Percentiles rank a stretch among this genome's conserved stretches.
Conservation (phyloP, 176 grass and related monocot genomes). For the Raddia distichophylla region DNA sequence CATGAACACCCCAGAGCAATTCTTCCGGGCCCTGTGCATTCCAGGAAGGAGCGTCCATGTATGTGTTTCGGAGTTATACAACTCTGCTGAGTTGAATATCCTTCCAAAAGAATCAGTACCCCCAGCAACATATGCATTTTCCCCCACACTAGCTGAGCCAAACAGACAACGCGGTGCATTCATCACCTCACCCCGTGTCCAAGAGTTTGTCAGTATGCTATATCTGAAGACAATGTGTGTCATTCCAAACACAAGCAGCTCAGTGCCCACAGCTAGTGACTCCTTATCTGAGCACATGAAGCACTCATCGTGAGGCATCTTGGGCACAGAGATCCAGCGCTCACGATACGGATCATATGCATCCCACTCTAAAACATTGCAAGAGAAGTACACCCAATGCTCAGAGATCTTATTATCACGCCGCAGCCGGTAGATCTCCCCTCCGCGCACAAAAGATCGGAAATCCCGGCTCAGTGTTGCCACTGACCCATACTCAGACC, state of each 20-base stretch:
- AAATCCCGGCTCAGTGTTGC: slow-evolving; percentile 53
- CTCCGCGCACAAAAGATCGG: slow-evolving; percentile 49
- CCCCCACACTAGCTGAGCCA: slow-evolving; percentile 71
- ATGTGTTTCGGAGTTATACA: slow-evolving; percentile 73
- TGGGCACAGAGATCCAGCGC: slow-evolving; percentile 71
- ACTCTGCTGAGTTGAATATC: slow-evolving; percentile 66
- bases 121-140: slow-evolving; percentile 73
- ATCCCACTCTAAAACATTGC: slow-evolving; percentile 66
- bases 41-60: slow-evolving; percentile 60
- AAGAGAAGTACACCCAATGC: slow-evolving; percentile 91
- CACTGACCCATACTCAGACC: slow-evolving; percentile 60
- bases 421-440: slow-evolving; percentile 69
- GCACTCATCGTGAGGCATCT: slow-evolving; percentile 65
- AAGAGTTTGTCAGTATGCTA: slow-evolving; percentile 84
- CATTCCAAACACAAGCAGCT: slow-evolving; percentile 75
- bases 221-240: slow-evolving; percentile 78
- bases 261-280: slow-evolving; percentile 72
- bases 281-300: slow-evolving; percentile 67
- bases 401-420: slow-evolving; percentile 56
- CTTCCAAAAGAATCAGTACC: slow-evolving; percentile 50
- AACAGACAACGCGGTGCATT: slow-evolving; percentile 61
- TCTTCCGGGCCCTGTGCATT: slow-evolving; percentile 70
- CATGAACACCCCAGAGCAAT: slow-evolving; percentile 78
- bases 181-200: slow-evolving; percentile 65
- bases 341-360: slow-evolving; percentile 67